Conservation (phyloP, 352 stramenopile genomes). For the Globisporangium parvum region DNA sequence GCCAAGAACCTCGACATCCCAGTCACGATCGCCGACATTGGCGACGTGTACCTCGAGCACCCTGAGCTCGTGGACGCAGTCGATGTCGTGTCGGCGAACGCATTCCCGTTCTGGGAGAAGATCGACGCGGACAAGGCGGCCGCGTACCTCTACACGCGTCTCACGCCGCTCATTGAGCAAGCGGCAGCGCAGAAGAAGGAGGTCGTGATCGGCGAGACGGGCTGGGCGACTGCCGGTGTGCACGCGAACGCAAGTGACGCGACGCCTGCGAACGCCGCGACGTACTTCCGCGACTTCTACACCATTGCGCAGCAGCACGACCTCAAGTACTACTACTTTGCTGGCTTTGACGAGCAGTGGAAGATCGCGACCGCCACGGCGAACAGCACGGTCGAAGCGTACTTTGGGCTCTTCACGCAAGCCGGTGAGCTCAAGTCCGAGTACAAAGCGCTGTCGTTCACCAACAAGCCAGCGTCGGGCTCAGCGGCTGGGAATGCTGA, state of each 20-base stretch:
- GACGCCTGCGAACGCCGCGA: constrained; percentile 32
- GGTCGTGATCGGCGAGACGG: constrained; percentile 62
- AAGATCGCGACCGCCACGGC: constrained; percentile 40
- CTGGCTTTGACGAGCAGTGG: constrained; percentile 56
- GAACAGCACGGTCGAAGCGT: constrained; percentile 60
- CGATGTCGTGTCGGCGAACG: constrained; percentile 55
- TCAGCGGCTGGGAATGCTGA: neutral
- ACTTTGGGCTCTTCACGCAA: constrained; percentile 58
- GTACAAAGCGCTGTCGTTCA: constrained; percentile 31
- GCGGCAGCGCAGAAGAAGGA: constrained; percentile 27
- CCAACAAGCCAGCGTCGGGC: constrained; percentile 1
- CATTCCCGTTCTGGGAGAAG: constrained; percentile 67
- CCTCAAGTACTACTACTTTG: constrained; percentile 66
- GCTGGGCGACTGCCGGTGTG: constrained; percentile 43
- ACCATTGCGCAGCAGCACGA: constrained; percentile 27
- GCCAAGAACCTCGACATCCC: constrained; percentile 25
- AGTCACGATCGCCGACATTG: constrained; percentile 67
- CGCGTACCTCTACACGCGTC: constrained; percentile 31
- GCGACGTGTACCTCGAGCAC: constrained; percentile 46
- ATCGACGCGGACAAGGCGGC: constrained; percentile 27
- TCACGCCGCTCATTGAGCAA: constrained; percentile 27
- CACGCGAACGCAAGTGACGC: constrained; percentile 32
- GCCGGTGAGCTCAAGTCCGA: constrained; percentile 43
- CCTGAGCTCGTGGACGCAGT: constrained; percentile 34
- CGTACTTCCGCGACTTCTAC: constrained; percentile 58